These are phyloP conservation scores for Perilla frutescens DNA, from an alignment of 257 asterid genomes.

Conservation along the genomic window DNA sequence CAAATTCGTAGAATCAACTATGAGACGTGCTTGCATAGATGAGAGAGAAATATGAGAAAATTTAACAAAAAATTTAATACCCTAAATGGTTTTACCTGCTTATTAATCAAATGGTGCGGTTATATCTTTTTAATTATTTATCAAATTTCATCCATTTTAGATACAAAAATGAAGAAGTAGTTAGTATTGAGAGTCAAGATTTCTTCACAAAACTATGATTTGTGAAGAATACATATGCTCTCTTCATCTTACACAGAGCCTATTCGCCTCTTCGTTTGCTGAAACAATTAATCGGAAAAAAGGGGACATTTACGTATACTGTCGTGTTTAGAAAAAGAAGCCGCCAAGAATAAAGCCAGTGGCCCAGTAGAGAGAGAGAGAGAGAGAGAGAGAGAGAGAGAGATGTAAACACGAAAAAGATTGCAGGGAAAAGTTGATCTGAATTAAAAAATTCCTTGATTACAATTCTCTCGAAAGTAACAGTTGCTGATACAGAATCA, in stretches of 20 bases:
- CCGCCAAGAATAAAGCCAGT: not conserved
- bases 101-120: no score
- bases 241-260: not conserved
- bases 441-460: conserved; percentile 27
- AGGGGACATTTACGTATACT: not conserved
- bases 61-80: no score
- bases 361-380: not conserved
- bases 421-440: conserved; percentile 29
- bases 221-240: not conserved
- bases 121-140: no score
- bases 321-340: not conserved
- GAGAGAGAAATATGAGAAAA: no score
- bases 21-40: no score
- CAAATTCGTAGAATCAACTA: no score
- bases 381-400: not conserved
- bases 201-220: not conserved
- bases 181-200: not conserved
- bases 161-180: not conserved
- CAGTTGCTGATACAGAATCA: conserved; percentile 34
- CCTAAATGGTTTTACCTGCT: no score
- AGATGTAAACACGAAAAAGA: conserved; percentile 3
- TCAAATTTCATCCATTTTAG: no score
- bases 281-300: not conserved
- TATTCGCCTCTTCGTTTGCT: not conserved
- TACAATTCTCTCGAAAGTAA: conserved; percentile 32